phyloP scores from a whole-genome alignment of 495 filamentous ascomycete genomes.

The Paragyromitra xinjiangensis region DNA sequence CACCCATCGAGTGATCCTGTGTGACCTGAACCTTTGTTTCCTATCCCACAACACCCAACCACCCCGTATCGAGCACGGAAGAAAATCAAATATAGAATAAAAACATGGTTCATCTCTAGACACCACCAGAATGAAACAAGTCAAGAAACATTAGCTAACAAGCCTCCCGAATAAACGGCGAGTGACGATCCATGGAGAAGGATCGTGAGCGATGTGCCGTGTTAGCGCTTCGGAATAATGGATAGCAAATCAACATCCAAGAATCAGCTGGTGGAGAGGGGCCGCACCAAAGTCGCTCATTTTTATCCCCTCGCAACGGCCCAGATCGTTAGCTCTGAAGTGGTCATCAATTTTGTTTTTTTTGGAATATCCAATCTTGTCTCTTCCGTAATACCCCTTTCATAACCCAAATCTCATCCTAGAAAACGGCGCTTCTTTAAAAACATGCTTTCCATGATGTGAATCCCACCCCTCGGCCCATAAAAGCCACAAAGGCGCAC shows the following conservation, averaged over 20 bases:
- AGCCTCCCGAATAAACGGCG: neutral
- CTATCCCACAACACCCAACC: no score
- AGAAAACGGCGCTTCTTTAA: conserved; percentile 25
- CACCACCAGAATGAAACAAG: neutral
- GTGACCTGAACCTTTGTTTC: neutral
- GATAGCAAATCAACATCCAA: conserved; percentile 9
- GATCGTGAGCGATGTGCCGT: neutral
- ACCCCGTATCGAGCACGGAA: no score
- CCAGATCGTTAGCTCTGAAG: neutral
- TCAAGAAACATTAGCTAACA: neutral
- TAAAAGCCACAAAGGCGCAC: conserved; percentile 7
- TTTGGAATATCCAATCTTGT: conserved; percentile 28
- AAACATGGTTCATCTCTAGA: neutral
- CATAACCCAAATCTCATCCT: conserved; percentile 20
- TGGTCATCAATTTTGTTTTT: conserved; percentile 14
- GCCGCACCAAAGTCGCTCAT: neutral
- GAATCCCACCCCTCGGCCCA: neutral
- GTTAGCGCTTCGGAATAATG: conserved; percentile 8
- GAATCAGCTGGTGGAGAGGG: conserved; percentile 6
- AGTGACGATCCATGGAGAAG: neutral
- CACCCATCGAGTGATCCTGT: neutral
- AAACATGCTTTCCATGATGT: conserved; percentile 12
- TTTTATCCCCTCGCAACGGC: conserved; percentile 4
- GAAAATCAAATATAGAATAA: neutral
- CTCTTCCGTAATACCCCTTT: conserved; percentile 22